These are phyloP conservation scores for Malus asiatica DNA, from an alignment of 306 rosid species.

Conservation along the genomic window DNA sequence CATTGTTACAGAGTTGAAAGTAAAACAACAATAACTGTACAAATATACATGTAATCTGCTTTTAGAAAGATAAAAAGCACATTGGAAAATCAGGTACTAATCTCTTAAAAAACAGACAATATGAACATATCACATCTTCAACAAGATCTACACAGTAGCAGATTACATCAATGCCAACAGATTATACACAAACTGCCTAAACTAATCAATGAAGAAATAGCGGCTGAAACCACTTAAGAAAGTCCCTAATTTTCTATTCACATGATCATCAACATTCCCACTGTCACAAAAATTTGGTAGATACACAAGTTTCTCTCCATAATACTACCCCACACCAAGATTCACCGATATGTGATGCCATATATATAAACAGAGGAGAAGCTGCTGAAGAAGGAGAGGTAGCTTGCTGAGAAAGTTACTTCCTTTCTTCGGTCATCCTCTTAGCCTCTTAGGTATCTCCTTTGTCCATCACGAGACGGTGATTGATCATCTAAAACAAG, in stretches of 20 bases:
- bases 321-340: slow-evolving; percentile 18
- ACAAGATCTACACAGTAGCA: slow-evolving; percentile 17
- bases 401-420: slow-evolving; percentile 15
- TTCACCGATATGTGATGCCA: slow-evolving; percentile 9
- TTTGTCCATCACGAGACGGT: slow-evolving; percentile 9
- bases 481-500: slow-evolving; percentile 1
- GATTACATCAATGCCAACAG: slow-evolving; percentile 24
- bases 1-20: neutral
- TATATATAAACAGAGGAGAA: slow-evolving; percentile 17
- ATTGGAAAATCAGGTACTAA: neutral
- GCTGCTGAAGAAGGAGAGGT: slow-evolving; percentile 17
- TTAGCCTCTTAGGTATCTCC: slow-evolving; percentile 13
- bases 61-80: neutral
- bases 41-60: neutral
- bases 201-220: slow-evolving; percentile 33
- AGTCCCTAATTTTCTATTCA: neutral
- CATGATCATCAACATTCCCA: slow-evolving; percentile 30
- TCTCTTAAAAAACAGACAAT: slow-evolving; percentile 14
- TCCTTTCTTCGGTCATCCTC: slow-evolving; percentile 14
- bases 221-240: neutral
- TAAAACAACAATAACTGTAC: neutral
- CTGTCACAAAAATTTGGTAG: slow-evolving; percentile 41
- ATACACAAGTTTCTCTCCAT: slow-evolving; percentile 35
- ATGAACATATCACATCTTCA: slow-evolving; percentile 33
- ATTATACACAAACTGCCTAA: slow-evolving; percentile 40